Evolutionary conservation across 441 rosid genomes (phyloP), one percentile per base, ranked within the genome.

Genomic region (Eutrema salsugineum): DNA sequence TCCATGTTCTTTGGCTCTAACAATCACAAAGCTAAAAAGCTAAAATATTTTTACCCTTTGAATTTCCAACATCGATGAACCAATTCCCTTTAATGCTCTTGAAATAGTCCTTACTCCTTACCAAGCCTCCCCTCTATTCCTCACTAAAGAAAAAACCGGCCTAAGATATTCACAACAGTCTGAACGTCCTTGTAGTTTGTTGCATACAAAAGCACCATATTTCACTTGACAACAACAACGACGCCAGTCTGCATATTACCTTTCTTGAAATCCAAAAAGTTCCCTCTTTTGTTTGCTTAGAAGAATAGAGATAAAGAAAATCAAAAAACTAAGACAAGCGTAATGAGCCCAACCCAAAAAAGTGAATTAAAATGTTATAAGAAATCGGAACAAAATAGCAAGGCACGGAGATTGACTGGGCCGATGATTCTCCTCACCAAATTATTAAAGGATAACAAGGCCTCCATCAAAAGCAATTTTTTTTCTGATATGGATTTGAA

Each of bases 101-200:
- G 5, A 83, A 68, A 71, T 77, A 90, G 70, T 85, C 85, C 72
- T 81, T 83, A 17, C 97, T 85, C 85, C 72, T 81, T 83, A 17
- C 97, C 97, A 75, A 91, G 68, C 24, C 95, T 90, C 30, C 80
- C 83, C 78, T 90, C 90, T 5, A 91, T 87, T 68, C 97, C 93
- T 68, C 83, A 84, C 73, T 86, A 82, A 42, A 91, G 81, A 81
- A 84, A 63, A 73, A 86, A 94, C 30, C 92, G 87, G 8, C 97
- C 97, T 47, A 97, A 86, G 72, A 91, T 78, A 71, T 90, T 91
- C 61, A 94, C 83, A 12, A 90, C 88, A n/a, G 63, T 77, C 24
- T 40, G 57, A 51, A 94, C 77, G 28, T 87, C 94, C 4, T 86
- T 78, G 76, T 91, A 86, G 78, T 90, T 90, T 9, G 95, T 87